phyloP scores from a whole-genome alignment of 306 rosid species.

The barrel medic (Medicago truncatula) region MtrunA17r5.0-ANR NC_053048.1:49312001-49312500 shows the following conservation, averaged over 20 bases:
- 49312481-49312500: background rate
- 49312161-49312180: background rate
- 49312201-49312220: slow-evolving; percentile 35
- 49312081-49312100: background rate
- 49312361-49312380: background rate
- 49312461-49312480: background rate
- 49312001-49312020: background rate
- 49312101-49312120: background rate
- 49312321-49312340: slow-evolving; percentile 3
- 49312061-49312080: no score
- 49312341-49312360: background rate
- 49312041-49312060: no score
- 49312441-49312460: background rate
- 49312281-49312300: slow-evolving; percentile 20
- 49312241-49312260: background rate
- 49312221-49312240: slow-evolving; percentile 45
- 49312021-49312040: background rate
- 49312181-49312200: slow-evolving; percentile 14
- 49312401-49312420: background rate
- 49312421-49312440: background rate
- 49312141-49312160: background rate
- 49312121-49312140: background rate
- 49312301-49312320: background rate
- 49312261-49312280: slow-evolving; percentile 47
- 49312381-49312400: no score